Evolutionary conservation across 345 rosid genomes (phyloP).

Genomic region (Ailanthus altissimus): DNA sequence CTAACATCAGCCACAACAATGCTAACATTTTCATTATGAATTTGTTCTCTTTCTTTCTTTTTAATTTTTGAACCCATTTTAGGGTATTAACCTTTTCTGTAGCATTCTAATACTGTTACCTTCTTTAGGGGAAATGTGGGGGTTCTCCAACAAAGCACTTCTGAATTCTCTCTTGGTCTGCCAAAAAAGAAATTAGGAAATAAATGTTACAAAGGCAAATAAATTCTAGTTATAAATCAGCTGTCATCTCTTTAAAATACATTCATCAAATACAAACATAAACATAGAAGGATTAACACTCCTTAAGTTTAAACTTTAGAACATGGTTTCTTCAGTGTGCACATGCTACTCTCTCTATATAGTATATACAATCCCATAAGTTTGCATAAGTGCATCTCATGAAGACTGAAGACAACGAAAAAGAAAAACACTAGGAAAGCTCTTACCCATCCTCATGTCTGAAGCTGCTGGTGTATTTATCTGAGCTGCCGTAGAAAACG

Average conservation of each 20-base stretch:
- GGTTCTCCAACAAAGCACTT: slow-evolving; percentile 67
- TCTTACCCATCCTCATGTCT: slow-evolving; percentile 43
- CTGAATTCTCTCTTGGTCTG: slow-evolving; percentile 53
- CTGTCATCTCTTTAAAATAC: not conserved
- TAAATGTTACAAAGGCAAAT: not conserved
- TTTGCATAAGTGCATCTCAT: not conserved
- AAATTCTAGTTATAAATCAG: not conserved
- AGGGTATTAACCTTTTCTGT: not conserved
- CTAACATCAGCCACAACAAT: not conserved
- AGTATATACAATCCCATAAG: not conserved
- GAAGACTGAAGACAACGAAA: not conserved
- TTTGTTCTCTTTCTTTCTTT: not conserved
- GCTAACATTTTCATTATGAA: not conserved
- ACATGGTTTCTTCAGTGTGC: not conserved
- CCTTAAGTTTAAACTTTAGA: not conserved
- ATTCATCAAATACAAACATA: not conserved
- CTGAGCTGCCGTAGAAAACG: slow-evolving; percentile 25
- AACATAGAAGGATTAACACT: not conserved
- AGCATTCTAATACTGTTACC: slow-evolving; percentile 38
- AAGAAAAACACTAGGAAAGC: slow-evolving; percentile 9
- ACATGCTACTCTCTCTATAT: not conserved
- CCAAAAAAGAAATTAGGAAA: slow-evolving; percentile 20
- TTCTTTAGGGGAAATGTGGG: slow-evolving; percentile 45
- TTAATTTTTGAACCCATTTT: not conserved
- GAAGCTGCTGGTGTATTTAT: slow-evolving; percentile 17